Evolutionary conservation across 192 early-diverging fungal genomes (phyloP).

Genomic region (Backusella macrospora): DNA sequence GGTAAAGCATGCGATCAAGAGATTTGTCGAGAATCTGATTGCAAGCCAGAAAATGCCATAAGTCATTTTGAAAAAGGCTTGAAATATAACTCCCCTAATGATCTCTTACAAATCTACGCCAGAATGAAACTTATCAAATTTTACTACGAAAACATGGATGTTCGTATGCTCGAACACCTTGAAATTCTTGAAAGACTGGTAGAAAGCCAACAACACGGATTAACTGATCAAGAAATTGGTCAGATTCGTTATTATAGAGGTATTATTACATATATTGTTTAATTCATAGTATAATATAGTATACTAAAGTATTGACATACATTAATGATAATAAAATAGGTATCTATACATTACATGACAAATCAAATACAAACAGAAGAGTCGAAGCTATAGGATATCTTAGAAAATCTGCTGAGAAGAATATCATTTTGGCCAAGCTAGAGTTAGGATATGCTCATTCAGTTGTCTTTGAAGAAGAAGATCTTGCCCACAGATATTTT

Average conservation of each 20-base stretch:
- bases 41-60: neutral
- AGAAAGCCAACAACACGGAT: neutral
- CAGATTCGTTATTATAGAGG: neutral
- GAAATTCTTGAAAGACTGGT: neutral
- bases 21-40: neutral
- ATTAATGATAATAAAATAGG: neutral
- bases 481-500: neutral
- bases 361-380: neutral
- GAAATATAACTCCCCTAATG: neutral
- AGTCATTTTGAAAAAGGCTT: conserved; percentile 1
- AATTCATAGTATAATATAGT: neutral
- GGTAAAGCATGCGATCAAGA: conserved; percentile 1
- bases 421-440: neutral
- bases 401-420: neutral
- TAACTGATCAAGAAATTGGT: neutral
- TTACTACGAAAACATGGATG: neutral
- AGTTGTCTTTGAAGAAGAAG: neutral
- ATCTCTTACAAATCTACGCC: neutral
- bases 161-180: neutral
- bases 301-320: neutral
- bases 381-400: neutral
- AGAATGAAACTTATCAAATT: conserved; percentile 2
- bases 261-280: neutral
- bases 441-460: conserved; percentile 6
- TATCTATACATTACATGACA: neutral